Evolutionary conservation across 2,329 filamentous ascomycete species (phyloP), one percentile per base, ranked within the genome.

Genomic region (Cytospora schulzeri): DNA sequence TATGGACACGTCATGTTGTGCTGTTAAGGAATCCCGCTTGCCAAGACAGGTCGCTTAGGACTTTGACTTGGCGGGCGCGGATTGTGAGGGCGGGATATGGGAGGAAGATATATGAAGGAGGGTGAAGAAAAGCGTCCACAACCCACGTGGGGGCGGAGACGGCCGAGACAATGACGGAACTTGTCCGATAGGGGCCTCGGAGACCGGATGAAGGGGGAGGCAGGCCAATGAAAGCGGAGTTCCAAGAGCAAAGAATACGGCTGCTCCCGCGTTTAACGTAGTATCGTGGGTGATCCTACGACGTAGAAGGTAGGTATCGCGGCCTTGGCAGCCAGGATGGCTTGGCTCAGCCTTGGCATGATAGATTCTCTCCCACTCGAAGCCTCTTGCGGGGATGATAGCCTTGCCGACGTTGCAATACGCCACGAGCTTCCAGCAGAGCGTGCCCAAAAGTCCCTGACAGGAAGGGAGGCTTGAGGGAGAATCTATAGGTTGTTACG

Each of bases 291-390:
- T 19, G 45, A 14, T 24, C n/a, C 19, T 14, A 19, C 11, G 9
- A 24, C 45, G 12, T 22, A 48, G n/a, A 14, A 48, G 45, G 45
- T 48, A 48, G 45, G 45, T 48, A 31, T 17, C 26, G 17, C 52
- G 35, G 35, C 17, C 52, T 62, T 62, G 52, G 60, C 60, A 29
- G 38, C 48, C 38, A 48, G n/a, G 7, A 41, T 29, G 33, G 45
- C 52, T 62, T 62, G 52, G 60, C 52, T 51, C 52, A 62, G 38
- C 60, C 59, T 62, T 62, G 60, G 60, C 59, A 19, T 56, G 59
- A 55, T 56, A 55, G 19, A 22, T 11, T 45, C 19, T 22, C n/a
- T 45, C 41, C 41, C 41, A 45, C 41, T 22, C 41, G 22, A 7
- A 22, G 41, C 19, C 45, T 48, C 45, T 24, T 48, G 9, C 45